Evolutionary conservation across 176 grass and related monocot species (phyloP).

Genomic region (Lolium perenne): DNA sequence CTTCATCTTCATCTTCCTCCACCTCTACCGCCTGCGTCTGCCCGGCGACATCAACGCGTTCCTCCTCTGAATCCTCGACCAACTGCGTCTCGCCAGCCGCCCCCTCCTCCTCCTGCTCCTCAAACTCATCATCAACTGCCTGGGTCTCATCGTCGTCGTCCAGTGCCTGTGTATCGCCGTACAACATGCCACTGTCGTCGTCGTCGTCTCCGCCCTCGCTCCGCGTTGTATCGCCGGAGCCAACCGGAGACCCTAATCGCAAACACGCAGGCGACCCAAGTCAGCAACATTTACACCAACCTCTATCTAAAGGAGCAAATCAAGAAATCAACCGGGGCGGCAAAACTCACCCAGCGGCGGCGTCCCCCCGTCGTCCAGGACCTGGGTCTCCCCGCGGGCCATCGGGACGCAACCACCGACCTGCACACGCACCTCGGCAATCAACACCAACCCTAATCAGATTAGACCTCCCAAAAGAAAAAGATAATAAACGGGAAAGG

Average conservation of each 20-base stretch:
- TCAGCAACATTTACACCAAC: constrained; percentile 3
- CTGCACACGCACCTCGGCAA: not conserved
- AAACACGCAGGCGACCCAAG: not conserved
- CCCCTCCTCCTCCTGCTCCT: constrained; percentile 2
- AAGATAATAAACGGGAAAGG: not conserved
- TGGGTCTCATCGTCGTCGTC: constrained; percentile 39
- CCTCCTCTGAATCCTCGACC: constrained; percentile 36
- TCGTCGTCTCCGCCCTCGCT: not conserved
- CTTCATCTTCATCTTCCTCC: not conserved
- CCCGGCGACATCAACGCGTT: not conserved
- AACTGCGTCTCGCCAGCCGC: constrained; percentile 40
- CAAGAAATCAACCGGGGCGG: not conserved
- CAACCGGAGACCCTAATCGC: constrained; percentile 40
- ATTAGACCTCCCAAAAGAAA: not conserved
- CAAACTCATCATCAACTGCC: constrained; percentile 35
- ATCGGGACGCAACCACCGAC: not conserved
- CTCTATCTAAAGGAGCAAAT: not conserved
- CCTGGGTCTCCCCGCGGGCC: constrained; percentile 35
- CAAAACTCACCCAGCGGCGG: constrained; percentile 39
- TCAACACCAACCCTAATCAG: not conserved
- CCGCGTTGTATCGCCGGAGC: constrained; percentile 14
- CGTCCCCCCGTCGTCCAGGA: constrained; percentile 25
- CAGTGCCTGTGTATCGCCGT: constrained; percentile 24
- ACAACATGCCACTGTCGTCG: not conserved
- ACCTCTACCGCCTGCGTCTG: constrained; percentile 21